Conservation (phyloP, 768 basidiomycete genomes). For the Holtermannia corniformis region DNA sequence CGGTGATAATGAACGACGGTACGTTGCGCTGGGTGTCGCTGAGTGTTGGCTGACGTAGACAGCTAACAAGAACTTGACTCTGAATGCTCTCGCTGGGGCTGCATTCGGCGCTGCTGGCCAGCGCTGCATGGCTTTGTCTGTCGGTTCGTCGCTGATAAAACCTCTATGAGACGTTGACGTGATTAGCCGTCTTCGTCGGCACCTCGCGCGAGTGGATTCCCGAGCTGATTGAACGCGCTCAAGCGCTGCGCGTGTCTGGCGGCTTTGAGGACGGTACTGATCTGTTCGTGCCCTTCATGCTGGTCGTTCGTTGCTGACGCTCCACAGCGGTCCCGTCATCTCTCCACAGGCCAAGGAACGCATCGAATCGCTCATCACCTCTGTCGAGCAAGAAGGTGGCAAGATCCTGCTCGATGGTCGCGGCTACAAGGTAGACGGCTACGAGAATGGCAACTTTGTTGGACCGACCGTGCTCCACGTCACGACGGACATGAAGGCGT, state of each 20-base stretch:
- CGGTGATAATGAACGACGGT: conserved; percentile 89
- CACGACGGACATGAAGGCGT: conserved; percentile 71
- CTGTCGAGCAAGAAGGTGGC: conserved; percentile 59
- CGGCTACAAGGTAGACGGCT: conserved; percentile 55
- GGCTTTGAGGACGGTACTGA: conserved; percentile 84
- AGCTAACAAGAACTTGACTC: conserved; percentile 81
- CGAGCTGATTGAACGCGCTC: conserved; percentile 71
- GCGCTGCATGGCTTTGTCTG: conserved; percentile 92
- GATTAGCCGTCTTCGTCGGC: conserved; percentile 61
- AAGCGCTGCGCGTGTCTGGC: conserved; percentile 69
- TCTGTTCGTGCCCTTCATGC: conserved; percentile 49
- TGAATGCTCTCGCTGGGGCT: conserved; percentile 87
- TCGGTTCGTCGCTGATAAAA: conserved; percentile 49
- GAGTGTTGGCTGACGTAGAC: no score
- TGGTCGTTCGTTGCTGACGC: not conserved
- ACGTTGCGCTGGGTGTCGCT: conserved; percentile 16
- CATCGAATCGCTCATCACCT: conserved; percentile 60
- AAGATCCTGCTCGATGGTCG: conserved; percentile 81
- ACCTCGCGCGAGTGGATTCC: conserved; percentile 68
- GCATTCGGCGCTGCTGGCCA: conserved; percentile 97
- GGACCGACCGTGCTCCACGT: conserved; percentile 86
- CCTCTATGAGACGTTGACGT: not conserved
- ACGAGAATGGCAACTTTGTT: conserved; percentile 84
- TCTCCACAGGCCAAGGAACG: conserved; percentile 69
- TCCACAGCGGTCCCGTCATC: conserved; percentile 46